Evolutionary conservation across 2,329 filamentous ascomycete genomes (phyloP), one percentile per base, ranked within the genome.

Genomic region (Ciborinia camelliae): DNA sequence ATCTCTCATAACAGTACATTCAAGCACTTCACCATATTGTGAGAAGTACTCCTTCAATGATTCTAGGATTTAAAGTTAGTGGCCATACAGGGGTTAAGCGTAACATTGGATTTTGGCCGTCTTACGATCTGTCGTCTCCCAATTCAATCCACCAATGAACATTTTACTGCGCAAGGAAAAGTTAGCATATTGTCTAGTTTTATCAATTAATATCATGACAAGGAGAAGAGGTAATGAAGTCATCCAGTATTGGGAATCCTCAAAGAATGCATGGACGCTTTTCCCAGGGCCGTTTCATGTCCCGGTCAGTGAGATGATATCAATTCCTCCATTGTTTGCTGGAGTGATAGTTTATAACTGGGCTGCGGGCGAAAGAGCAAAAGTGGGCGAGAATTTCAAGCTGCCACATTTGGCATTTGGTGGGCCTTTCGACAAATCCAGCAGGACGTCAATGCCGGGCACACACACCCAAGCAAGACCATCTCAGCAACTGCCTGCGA

Each of bases 1-100:
- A 78, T 99, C 95, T 70, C 95, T 87, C 95, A 99, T 99, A n/a
- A 99, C 95, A 20, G 95, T 99, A 77, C 95, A 98, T 80, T 99
- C 95, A 37, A 94, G 85, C 52, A 99, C 95, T 76, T 99, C 95
- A 67, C 95, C 95, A 76, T 97, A 99, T 73, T 98, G 92, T 15
- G 94, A 93, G 77, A 99, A 99, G 77, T 99, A 99, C 70, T 97
- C 91, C 71, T 92, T 91, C 35, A 99, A 84, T 9, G 95, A 98
- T 82, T 99, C 95, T 99, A 75, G 62, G 47, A 26, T 32, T 54
- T 26, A 35, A 2, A 4, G 43, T 63, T 65, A 63, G 59, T 35
- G n/a, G 28, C 18, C 35, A 55, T 32, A 35, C 35, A 51, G 39
- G 55, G 48, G 55, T 37, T 50, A 26, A 50, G 20, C 39, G 20